Evolutionary conservation across 2,329 filamentous ascomycete species (phyloP).

Genomic region (Elsinoe australis): DNA sequence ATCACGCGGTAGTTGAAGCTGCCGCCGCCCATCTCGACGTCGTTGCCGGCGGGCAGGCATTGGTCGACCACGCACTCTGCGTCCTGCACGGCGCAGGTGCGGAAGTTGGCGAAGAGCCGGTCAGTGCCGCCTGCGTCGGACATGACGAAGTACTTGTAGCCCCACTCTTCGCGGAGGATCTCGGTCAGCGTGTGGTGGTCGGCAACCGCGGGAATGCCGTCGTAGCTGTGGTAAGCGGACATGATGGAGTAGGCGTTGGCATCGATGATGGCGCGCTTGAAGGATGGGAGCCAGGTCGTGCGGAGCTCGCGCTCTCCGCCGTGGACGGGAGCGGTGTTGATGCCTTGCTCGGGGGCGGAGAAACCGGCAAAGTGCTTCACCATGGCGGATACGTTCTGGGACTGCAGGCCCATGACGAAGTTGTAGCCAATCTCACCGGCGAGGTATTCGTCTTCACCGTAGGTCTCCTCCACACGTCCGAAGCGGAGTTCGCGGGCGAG

Average conservation of each 20-base stretch:
- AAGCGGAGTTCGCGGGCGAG: slow-evolving; percentile 63
- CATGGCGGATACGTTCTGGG: slow-evolving; percentile 58
- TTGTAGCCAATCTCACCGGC: slow-evolving; percentile 60
- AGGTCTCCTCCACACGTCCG: slow-evolving; percentile 67
- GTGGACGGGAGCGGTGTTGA: slow-evolving; percentile 58
- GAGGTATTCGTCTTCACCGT: slow-evolving; percentile 60
- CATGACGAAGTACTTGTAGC: slow-evolving; percentile 60
- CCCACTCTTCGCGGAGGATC: slow-evolving; percentile 64
- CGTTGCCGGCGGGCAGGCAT: slow-evolving; percentile 60
- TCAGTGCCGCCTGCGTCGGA: slow-evolving; percentile 65
- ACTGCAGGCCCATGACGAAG: slow-evolving; percentile 55
- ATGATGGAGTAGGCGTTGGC: slow-evolving; percentile 61
- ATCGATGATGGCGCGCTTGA: slow-evolving; percentile 64
- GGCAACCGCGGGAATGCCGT: slow-evolving; percentile 60
- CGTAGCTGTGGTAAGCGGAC: slow-evolving; percentile 66
- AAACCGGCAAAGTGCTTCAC: slow-evolving; percentile 71
- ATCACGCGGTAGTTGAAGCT: slow-evolving; percentile 63
- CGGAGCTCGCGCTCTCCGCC: slow-evolving; percentile 49
- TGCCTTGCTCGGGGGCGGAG: slow-evolving; percentile 60
- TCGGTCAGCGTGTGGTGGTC: slow-evolving; percentile 59
- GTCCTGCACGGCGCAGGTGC: slow-evolving; percentile 54
- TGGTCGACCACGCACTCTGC: slow-evolving; percentile 57
- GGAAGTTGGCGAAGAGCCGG: slow-evolving; percentile 56
- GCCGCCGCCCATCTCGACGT: slow-evolving; percentile 61
- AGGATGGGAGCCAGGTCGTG: slow-evolving; percentile 50